These are phyloP conservation scores for Helenozyma rhizophorensis DNA, from an alignment of 805 yeast species.

Conservation along the genomic window DNA sequence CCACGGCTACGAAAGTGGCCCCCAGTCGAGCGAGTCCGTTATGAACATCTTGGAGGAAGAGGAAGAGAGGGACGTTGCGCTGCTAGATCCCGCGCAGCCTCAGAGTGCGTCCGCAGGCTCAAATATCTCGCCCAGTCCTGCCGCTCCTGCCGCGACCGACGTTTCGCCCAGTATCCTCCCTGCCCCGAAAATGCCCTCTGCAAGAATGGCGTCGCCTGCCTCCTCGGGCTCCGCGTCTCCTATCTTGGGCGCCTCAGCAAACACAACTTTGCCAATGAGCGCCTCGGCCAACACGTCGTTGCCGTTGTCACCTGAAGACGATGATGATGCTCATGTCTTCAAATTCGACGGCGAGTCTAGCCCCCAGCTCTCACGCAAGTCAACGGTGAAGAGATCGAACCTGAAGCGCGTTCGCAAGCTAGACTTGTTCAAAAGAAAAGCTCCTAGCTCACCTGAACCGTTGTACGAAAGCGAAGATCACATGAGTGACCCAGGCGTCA, in stretches of 20 bases:
- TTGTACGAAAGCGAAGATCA: slow-evolving; percentile 6
- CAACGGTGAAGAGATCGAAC: slow-evolving; percentile 36
- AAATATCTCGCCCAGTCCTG: no score
- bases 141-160: no score
- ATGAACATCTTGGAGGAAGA: slow-evolving; percentile 17
- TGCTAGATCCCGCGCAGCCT: no score
- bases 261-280: slow-evolving; percentile 1
- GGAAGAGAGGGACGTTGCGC: slow-evolving; percentile 9
- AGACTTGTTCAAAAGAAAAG: slow-evolving; percentile 24
- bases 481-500: no score
- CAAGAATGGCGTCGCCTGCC: no score
- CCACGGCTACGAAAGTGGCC: no score
- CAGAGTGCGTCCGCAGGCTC: no score
- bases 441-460: background rate
- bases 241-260: no score
- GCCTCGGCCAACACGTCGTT: slow-evolving; percentile 1
- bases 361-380: slow-evolving; percentile 31
- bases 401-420: slow-evolving; percentile 40
- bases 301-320: slow-evolving; percentile 1
- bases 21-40: slow-evolving; percentile 11
- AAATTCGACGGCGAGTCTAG: slow-evolving; percentile 22
- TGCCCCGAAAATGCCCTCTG: no score
- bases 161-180: no score
- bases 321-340: slow-evolving; percentile 25
- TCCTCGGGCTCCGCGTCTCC: no score